A percentile compares a stretch with the other conserved stretches of the same genome.
These are phyloP conservation scores for Coniosporium tulheliwenetii DNA, from an alignment of 2,329 filamentous ascomycete genomes.

Conservation along the genomic window DNA sequence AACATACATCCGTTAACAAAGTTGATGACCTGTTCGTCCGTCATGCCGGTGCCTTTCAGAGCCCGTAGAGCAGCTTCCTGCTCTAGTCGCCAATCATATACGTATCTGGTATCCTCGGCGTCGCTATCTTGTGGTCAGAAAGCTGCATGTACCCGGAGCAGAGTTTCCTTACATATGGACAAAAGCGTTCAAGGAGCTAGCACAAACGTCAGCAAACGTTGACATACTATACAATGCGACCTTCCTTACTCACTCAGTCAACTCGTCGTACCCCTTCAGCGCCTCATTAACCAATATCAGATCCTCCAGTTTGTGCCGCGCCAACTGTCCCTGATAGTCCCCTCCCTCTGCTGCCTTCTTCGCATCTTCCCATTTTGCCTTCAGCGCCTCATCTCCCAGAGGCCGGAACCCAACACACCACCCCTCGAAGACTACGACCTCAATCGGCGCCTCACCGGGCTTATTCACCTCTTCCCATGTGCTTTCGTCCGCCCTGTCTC, in stretches of 20 bases:
- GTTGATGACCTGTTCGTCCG: slow-evolving; percentile 56
- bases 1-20: slow-evolving; percentile 55
- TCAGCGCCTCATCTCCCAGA: slow-evolving; percentile 37
- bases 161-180: slow-evolving; percentile 42
- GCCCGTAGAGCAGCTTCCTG: slow-evolving; percentile 59
- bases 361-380: slow-evolving; percentile 37
- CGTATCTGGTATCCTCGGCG: slow-evolving; percentile 55
- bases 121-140: slow-evolving; percentile 29
- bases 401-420: slow-evolving; percentile 80
- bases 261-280: slow-evolving; percentile 40
- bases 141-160: not conserved
- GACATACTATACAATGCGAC: not conserved
- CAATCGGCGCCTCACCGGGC: slow-evolving; percentile 29
- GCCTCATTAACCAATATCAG: slow-evolving; percentile 43
- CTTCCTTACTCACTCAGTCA: slow-evolving; percentile 31
- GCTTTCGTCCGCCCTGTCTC: slow-evolving; percentile 51
- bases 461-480: slow-evolving; percentile 46
- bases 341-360: slow-evolving; percentile 32
- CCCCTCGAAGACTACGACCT: slow-evolving; percentile 70
- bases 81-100: slow-evolving; percentile 72
- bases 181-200: slow-evolving; percentile 41
- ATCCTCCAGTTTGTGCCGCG: slow-evolving; percentile 38
- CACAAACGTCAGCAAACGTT: slow-evolving; percentile 6
- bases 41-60: slow-evolving; percentile 62
- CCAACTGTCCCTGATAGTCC: slow-evolving; percentile 35